Base-by-base conservation (phyloP, 768 basidiomycete genomes). In the Auricularia heimuer region DNA sequence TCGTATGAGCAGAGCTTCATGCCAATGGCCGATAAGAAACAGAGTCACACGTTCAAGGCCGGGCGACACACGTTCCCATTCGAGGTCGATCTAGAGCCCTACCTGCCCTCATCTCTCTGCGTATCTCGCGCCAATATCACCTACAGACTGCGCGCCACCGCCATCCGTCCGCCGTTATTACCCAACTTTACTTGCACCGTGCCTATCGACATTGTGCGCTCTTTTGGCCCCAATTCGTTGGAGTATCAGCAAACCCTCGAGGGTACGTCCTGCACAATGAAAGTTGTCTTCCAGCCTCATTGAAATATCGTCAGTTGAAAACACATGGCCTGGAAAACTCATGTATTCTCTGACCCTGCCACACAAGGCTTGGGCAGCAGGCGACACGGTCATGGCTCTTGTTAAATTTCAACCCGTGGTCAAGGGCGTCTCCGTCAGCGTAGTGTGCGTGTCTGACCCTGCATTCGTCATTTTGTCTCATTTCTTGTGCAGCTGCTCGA, bases 171-270 rank as follows among this genome's bases (percentile, higher is more conserved):
- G 0, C 90, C 90, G 21, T 83, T 91, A 65, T 67, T 84, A 45
- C 77, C 80, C 62, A 90, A 91, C 71, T 81, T 92, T 65, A 83
- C 87, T 63, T 79, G 84, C 2, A 75, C 79, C 44, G 77, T 78
- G 61, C 82, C 86, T 11, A 83, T 98, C 61, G 76, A 80, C 65
- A 78, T 98, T 67, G 69, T 90, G 61, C 85, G 94, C 58, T 85
- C 88, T 3, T 88, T 94, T 71, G 79, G 85, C 21, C 73, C 84
- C 1, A 93, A 94, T 67, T 89, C 95, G 0, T 83, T 97, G 69
- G 96, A 98, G 74, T 98, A 92, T 78, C 95, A 93, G 71, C 94
- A 98, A 73, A 93, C 93, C 1, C 82, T 97, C 65, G 96, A 98
- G 74, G 56, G 56, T 34, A 35, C 6, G 56, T 18, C 16, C 24